Percentiles rank a stretch among this genome's conserved stretches.
Evolutionary conservation across 2,329 filamentous ascomycete genomes (phyloP).

Genomic region (Apiospora sp.): DNA sequence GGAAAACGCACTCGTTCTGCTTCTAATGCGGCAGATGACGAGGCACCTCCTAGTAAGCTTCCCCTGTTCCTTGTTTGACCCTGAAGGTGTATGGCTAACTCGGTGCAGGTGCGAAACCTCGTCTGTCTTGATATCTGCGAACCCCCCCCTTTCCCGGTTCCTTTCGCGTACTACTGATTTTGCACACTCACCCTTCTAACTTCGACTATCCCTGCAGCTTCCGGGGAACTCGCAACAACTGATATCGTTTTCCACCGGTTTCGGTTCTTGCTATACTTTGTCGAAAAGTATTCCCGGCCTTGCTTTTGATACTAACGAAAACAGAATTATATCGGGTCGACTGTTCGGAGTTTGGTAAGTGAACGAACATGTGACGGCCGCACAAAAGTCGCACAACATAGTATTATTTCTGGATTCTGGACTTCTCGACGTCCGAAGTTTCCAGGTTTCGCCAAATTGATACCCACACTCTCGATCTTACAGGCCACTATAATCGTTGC

Average conservation of each 20-base stretch:
- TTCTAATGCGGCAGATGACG: conserved; percentile 36
- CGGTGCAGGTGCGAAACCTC: conserved; percentile 58
- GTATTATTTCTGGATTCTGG: not conserved
- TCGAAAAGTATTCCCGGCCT: not conserved
- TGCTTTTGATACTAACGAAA: conserved; percentile 17
- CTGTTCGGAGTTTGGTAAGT: not conserved
- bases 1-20: conserved; percentile 41
- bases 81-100: conserved; percentile 40
- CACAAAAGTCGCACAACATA: not conserved
- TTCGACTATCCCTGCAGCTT: conserved; percentile 2
- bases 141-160: conserved; percentile 24
- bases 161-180: conserved; percentile 18
- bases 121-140: conserved; percentile 51
- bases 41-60: conserved; percentile 42
- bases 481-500: not conserved
- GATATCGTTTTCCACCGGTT: conserved; percentile 1
- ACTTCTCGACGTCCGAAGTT: not conserved
- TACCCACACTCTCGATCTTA: conserved; percentile 2
- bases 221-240: not conserved
- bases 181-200: conserved; percentile 7
- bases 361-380: not conserved
- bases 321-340: not conserved
- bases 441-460: conserved; percentile 14
- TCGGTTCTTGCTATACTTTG: not conserved
- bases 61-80: not conserved